Conservation (phyloP, 2,329 filamentous ascomycete species). For the Lasiodiplodia gonubiensis region DNA sequence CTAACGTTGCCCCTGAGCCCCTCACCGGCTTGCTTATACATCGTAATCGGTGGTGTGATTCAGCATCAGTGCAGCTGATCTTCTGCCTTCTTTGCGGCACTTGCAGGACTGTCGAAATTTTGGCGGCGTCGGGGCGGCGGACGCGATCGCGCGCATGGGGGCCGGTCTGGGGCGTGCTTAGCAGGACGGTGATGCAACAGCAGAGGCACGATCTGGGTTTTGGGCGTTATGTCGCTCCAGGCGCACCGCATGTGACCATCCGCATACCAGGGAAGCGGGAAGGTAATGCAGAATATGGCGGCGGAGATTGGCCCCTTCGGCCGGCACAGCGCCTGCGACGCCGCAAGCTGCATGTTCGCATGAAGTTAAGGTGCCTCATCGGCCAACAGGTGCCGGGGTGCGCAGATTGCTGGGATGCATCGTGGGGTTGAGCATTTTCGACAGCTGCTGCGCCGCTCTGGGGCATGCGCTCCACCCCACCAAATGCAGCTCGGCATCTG, state of each 20-base stretch:
- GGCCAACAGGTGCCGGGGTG: not conserved
- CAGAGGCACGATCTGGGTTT: not conserved
- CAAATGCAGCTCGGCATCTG: not conserved
- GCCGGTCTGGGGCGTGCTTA: not conserved
- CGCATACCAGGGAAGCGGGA: slow-evolving; percentile 2
- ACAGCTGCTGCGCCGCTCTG: not conserved
- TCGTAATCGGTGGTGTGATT: slow-evolving; percentile 17
- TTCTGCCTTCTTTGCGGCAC: not conserved
- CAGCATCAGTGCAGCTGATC: slow-evolving; percentile 16
- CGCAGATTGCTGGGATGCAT: no score
- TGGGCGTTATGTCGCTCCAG: not conserved
- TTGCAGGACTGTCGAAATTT: not conserved
- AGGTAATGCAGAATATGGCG: not conserved
- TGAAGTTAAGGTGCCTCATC: not conserved
- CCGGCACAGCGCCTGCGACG: not conserved
- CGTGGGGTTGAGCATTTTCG: not conserved
- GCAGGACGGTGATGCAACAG: not conserved
- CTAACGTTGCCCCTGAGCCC: slow-evolving; percentile 1
- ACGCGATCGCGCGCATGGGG: slow-evolving; percentile 1
- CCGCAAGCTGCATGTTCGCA: not conserved
- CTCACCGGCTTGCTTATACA: not conserved
- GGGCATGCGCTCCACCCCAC: slow-evolving; percentile 8
- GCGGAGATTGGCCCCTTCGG: not conserved
- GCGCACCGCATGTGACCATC: slow-evolving; percentile 10
- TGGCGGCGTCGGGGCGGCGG: not conserved